phyloP scores from a whole-genome alignment of 257 asterid species.

The Ilex asprella region DNA sequence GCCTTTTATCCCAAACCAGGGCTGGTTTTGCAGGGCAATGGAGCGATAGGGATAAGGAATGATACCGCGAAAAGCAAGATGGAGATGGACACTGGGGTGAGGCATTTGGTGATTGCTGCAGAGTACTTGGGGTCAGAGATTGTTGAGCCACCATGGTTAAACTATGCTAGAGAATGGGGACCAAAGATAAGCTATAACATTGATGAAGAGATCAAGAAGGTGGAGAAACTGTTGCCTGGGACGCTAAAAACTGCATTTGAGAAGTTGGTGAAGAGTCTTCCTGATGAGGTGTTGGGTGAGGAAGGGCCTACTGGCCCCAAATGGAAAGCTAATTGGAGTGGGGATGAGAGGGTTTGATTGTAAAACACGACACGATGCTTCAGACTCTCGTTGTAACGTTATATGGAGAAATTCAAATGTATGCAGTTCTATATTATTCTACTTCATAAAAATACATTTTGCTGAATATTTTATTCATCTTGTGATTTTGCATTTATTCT shows the following conservation, averaged over 20 bases:
- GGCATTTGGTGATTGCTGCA: slow-evolving; percentile 29
- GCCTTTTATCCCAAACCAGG: slow-evolving; percentile 53
- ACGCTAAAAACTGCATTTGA: slow-evolving; percentile 35
- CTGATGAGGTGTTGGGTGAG: slow-evolving; percentile 68
- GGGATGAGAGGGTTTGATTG: slow-evolving; percentile 55
- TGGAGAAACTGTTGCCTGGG: slow-evolving; percentile 53
- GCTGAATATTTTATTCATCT: too few species aligned
- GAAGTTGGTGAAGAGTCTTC: slow-evolving; percentile 39
- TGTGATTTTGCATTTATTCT: too few species aligned
- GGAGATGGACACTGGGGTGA: slow-evolving; percentile 38
- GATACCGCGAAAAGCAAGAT: slow-evolving; percentile 46
- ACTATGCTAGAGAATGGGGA: slow-evolving; percentile 73
- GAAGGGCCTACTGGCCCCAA: slow-evolving; percentile 89
- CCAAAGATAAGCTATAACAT: slow-evolving; percentile 51
- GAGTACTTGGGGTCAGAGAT: slow-evolving; percentile 33
- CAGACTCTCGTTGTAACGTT: too few species aligned
- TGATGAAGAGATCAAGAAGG: slow-evolving; percentile 44
- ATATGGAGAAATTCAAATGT: too few species aligned
- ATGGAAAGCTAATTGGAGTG: slow-evolving; percentile 68
- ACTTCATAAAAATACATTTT: too few species aligned
- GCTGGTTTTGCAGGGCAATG: slow-evolving; percentile 47
- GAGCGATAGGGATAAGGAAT: slow-evolving; percentile 55
- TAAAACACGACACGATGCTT: too few species aligned
- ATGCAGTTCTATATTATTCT: too few species aligned
- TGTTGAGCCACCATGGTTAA: slow-evolving; percentile 62